Base-by-base conservation (phyloP, 352 stramenopile genomes). In the Globisporangium rhizosaccharum region DNA sequence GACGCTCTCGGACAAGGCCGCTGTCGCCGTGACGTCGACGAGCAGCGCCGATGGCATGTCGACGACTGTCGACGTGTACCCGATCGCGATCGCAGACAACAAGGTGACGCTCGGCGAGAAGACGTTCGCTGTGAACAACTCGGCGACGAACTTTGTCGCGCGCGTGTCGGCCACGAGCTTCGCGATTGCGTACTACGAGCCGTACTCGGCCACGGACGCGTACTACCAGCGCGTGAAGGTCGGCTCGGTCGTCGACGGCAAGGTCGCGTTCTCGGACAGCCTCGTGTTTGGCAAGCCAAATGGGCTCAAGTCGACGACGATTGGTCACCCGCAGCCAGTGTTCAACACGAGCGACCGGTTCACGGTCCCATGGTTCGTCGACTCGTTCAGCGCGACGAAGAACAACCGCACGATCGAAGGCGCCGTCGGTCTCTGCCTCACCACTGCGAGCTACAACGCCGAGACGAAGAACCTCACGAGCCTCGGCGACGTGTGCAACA, bases 151-250 rank as follows among this genome's bases (percentile, higher is more conserved):
- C 65, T 90, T 87, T 53, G 70, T 92, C 53, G 73, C 75, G 41
- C 76, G 75, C 39, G 55, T 92, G 36, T 89, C 79, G 46, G 78
- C 82, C 53, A 76, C 73, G 56, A 70, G 57, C 51, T 92, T 92
- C 59, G 80, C 77, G 0, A 59, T 85, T 1, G 71, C 75, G 20
- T 89, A 81, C 58, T 92, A 85, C 64, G 79, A 90, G 62, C 76
- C 78, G 51, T 90, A 90, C 68, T 56, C 63, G 33, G 26, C 53
- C n/a, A 61, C 59, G 11, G 53, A 48, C 0, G 2, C 45, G 51
- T 90, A 84, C 67, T 88, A 70, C 65, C 80, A 92, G 67, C 73
- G 70, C 30, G 59, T 87, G 30, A 45, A 80, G n/a, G 61, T 90
- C 52, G 82, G 82, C 28, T 70, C 62, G 6, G 54, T 92, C 25